Conservation (phyloP, 352 stramenopile genomes). For the Globisporangium emineosum region DNA sequence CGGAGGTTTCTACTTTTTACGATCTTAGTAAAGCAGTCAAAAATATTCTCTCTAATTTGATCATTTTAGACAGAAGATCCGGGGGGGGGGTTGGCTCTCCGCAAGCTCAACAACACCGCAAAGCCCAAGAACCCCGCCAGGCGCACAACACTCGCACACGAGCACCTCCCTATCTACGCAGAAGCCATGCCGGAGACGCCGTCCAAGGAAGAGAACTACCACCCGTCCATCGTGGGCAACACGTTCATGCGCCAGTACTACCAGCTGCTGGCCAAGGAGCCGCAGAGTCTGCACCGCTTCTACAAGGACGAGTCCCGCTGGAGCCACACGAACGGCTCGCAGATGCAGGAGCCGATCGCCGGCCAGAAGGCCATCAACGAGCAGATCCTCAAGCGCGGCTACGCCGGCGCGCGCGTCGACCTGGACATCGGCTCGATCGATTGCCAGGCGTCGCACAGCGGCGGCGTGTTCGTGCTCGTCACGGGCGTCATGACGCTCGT, state of each 20-base stretch:
- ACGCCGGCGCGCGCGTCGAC: slow-evolving; percentile 74
- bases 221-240: slow-evolving; percentile 72
- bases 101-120: neutral
- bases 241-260: slow-evolving; percentile 91
- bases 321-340: slow-evolving; percentile 76
- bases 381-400: slow-evolving; percentile 76
- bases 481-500: slow-evolving; percentile 85
- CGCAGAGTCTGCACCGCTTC: slow-evolving; percentile 83
- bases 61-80: too few relatives aligned
- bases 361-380: slow-evolving; percentile 83
- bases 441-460: slow-evolving; percentile 69
- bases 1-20: too few relatives aligned
- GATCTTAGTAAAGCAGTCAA: too few relatives aligned
- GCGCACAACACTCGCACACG: neutral
- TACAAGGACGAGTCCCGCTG: slow-evolving; percentile 86
- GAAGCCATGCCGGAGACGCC: slow-evolving; percentile 16
- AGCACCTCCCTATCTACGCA: neutral
- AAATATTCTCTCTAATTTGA: too few relatives aligned
- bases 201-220: slow-evolving; percentile 38
- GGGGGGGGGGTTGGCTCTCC: too few relatives aligned
- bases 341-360: slow-evolving; percentile 75
- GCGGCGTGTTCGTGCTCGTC: slow-evolving; percentile 81
- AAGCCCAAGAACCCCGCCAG: neutral
- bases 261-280: slow-evolving; percentile 82
- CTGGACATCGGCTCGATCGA: slow-evolving; percentile 83